Evolutionary conservation across 2,329 filamentous ascomycete genomes (phyloP).

Genomic region (Coniochaeta sp.): DNA sequence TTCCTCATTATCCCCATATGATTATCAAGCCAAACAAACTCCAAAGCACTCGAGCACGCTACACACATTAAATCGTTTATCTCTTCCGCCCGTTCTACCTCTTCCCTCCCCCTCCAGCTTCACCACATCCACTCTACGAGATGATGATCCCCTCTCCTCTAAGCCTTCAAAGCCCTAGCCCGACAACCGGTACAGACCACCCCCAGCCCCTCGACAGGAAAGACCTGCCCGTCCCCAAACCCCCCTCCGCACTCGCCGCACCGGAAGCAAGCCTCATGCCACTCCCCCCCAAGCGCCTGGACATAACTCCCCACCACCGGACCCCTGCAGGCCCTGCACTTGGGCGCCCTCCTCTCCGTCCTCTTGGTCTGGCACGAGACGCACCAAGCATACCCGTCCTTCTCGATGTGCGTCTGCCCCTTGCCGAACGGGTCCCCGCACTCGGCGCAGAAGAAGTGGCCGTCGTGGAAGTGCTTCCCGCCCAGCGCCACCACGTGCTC

Average conservation of each 20-base stretch:
- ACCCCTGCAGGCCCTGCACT: conserved; percentile 77
- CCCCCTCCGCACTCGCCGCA: conserved; percentile 57
- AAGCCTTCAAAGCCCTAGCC: conserved; percentile 50
- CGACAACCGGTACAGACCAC: conserved; percentile 57
- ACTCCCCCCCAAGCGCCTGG: conserved; percentile 81
- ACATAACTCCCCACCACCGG: conserved; percentile 88
- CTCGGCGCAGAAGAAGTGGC: conserved; percentile 98
- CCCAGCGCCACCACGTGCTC: conserved; percentile 92
- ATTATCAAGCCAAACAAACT: not conserved
- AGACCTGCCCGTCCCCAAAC: conserved; percentile 59
- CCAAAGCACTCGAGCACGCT: not conserved
- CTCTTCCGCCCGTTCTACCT: not conserved
- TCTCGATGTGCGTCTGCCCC: conserved; percentile 71
- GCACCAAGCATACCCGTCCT: conserved; percentile 97
- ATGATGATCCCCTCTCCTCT: not conserved
- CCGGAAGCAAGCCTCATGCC: conserved; percentile 88
- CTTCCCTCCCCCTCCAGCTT: not conserved
- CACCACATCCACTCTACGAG: not conserved
- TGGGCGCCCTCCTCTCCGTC: conserved; percentile 79
- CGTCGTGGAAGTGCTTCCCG: conserved; percentile 82
- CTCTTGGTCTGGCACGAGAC: conserved; percentile 86
- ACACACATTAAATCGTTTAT: not conserved
- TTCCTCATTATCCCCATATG: not conserved
- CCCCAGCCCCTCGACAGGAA: conserved; percentile 43
- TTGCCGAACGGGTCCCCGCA: conserved; percentile 89